phyloP scores from a whole-genome alignment of 345 rosid species.

The Raphanus sativus region DNA sequence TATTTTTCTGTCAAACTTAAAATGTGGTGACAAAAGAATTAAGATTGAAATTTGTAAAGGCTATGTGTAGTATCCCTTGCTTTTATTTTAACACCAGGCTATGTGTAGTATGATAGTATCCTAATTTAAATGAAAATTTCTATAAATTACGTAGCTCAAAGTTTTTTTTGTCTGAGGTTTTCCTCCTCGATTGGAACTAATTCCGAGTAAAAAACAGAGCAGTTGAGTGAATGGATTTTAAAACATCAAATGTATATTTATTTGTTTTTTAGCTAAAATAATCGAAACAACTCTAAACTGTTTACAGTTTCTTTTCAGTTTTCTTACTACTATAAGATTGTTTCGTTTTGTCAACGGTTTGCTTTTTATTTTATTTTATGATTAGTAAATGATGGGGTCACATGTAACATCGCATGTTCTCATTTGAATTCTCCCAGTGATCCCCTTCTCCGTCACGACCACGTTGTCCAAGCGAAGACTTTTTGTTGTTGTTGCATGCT shows the following conservation, averaged over 20 bases:
- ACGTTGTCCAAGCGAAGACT: constrained; percentile 40
- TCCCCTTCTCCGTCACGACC: constrained; percentile 36
- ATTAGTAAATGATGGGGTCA: constrained; percentile 41
- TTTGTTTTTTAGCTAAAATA: constrained; percentile 18
- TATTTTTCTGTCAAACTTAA: not conserved
- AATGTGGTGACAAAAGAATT: not conserved
- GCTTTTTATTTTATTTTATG: constrained; percentile 17
- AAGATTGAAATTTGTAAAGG: not conserved
- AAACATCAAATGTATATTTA: not conserved
- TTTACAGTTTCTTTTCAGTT: not conserved
- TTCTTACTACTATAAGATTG: constrained; percentile 16
- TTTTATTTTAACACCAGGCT: no score
- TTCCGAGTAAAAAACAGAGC: not conserved
- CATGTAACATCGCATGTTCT: constrained; percentile 40
- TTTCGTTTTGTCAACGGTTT: constrained; percentile 35
- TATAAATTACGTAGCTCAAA: constrained; percentile 2
- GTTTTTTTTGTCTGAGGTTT: constrained; percentile 1
- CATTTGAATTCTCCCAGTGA: constrained; percentile 39
- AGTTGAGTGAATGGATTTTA: not conserved
- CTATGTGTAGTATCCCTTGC: not conserved
- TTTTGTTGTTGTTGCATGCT: constrained; percentile 23
- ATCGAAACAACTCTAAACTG: not conserved
- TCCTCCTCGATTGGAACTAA: not conserved
- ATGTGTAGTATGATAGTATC: not conserved
- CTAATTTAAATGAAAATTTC: not conserved